Evolutionary conservation across 108 stramenopile species (phyloP), one percentile per base, ranked within the genome.

Genomic region (Ochromonas danica): DNA sequence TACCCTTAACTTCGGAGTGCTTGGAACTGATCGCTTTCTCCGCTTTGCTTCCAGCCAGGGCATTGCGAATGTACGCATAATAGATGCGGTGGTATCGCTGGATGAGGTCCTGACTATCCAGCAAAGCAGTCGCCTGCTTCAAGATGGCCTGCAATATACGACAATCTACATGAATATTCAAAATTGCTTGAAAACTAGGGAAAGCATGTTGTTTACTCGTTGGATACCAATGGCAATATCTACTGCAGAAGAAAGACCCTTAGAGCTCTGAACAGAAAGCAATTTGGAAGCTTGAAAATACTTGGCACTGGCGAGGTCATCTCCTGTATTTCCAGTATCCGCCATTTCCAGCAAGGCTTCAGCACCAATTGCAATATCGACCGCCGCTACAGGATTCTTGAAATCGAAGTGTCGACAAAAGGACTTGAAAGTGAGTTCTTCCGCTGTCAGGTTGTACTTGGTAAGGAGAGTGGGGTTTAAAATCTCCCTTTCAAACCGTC

Each of bases 381-480:
- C 71, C 22, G 86, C 86, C 28, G 82, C 81, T 6, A 85, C 38
- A 27, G 86, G 85, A 42, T 83, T 83, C 80, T 83, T 83, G 83
- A 81, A 87, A 39, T 74, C 77, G 43, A 39, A 79, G 61, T 10
- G 25, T 28, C 70, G 81, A 35, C n/a, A 40, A 25, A 83, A 80
- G 51, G 72, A 63, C 42, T 79, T 70, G 25, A 77, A 85, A 14
- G 83, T 62, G 42, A 83, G 80, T 40, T 78, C 80, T 17, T 83
- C 81, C 14, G 80, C 83, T 43, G 83, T 84, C 80, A 83, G 67
- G 60, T 84, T 74, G 2, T 77, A 82, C 57, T 87, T n/a, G n/a
- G n/a, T n/a, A n/a, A n/a, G n/a, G n/a, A n/a, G n/a, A n/a, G n/a
- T n/a, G n/a, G n/a, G n/a, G n/a, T n/a, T n/a, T n/a, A n/a, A n/a